Evolutionary conservation across 345 rosid species (phyloP), one percentile per base, ranked within the genome.

Genomic region (Syzygium oleosum): DNA sequence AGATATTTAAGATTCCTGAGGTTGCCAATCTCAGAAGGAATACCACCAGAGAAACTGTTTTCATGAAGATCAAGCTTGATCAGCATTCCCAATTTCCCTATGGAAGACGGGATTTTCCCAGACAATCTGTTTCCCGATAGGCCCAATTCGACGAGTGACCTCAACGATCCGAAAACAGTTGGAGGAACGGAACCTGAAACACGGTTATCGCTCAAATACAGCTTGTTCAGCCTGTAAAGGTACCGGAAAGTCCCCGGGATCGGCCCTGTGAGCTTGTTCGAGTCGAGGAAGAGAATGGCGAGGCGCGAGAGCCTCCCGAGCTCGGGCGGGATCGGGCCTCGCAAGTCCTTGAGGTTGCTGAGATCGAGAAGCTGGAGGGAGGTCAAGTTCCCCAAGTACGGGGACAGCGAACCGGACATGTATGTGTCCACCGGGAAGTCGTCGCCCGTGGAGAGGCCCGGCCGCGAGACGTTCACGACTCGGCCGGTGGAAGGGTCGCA

Each of bases 351-450:
- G 89, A 93, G 91, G 87, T 89, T 89, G 90, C 95, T 92, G 85
- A 94, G 90, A 52, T 95, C 97, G 3, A 95, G 92, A 27, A 89
- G 86, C 65, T 86, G 92, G 86, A 94, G 95, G 85, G 49, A 88
- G 16, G 93, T 85, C 80, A 95, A 86, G 85, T 93, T 93, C 53
- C 94, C 95, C 31, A 94, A 73, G 85, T 84, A 95, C 55, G 95
- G 93, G 86, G 95, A 93, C 38, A 91, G 43, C 16, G 93, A 89
- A 54, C 95, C 95, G 0, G 89, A 84, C 95, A 94, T 93, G 90
- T 84, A 94, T 0, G 94, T 93, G 52, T 93, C 94, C 19, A 88
- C 46, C 12, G 89, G 77, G 91, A 91, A 86, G 83, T 89, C 94
- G 22, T 41, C 25, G 51, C 85, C 92, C 3, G 91, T 59, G 77